Conservation (phyloP, 192 early-diverging fungal species). For the Coemansia sp. region DNA sequence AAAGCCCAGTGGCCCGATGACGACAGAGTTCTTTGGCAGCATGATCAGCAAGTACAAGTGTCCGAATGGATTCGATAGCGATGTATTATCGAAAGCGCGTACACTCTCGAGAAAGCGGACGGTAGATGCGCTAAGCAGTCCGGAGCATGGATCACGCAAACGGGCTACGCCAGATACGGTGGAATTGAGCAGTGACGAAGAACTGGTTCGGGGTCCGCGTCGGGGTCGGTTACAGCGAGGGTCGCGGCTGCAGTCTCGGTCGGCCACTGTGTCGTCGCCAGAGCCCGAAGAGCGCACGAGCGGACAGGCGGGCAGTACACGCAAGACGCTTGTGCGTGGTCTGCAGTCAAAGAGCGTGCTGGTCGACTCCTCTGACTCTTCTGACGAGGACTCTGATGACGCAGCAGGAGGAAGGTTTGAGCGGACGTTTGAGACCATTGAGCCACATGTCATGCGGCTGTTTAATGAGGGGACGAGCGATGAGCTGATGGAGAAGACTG, state of each 20-base stretch:
- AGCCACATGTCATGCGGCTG: slow-evolving; percentile 39
- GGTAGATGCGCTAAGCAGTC: slow-evolving; percentile 13
- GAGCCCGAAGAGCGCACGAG: neutral
- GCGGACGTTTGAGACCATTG: slow-evolving; percentile 29
- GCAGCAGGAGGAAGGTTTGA: slow-evolving; percentile 2
- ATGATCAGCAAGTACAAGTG: slow-evolving; percentile 23
- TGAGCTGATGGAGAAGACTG: slow-evolving; percentile 42
- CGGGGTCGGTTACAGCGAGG: slow-evolving; percentile 31
- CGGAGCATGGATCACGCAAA: slow-evolving; percentile 13
- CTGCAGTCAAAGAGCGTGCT: neutral
- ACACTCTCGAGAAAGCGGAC: slow-evolving; percentile 24
- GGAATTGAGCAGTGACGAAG: slow-evolving; percentile 19
- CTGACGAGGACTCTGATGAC: slow-evolving; percentile 30
- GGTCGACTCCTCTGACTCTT: slow-evolving; percentile 3
- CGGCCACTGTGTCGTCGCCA: neutral
- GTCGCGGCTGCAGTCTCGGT: slow-evolving; percentile 12
- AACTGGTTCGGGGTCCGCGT: neutral
- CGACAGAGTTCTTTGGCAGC: slow-evolving; percentile 17
- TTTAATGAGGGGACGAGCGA: slow-evolving; percentile 31
- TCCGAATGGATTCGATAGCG: neutral
- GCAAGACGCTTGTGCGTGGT: slow-evolving; percentile 16
- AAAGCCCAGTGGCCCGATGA: neutral
- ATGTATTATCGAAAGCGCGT: neutral
- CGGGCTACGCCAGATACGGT: slow-evolving; percentile 20
- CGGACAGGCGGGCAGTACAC: neutral